Conservation (phyloP, 805 yeast genomes). For the Candida hungchunana region DNA sequence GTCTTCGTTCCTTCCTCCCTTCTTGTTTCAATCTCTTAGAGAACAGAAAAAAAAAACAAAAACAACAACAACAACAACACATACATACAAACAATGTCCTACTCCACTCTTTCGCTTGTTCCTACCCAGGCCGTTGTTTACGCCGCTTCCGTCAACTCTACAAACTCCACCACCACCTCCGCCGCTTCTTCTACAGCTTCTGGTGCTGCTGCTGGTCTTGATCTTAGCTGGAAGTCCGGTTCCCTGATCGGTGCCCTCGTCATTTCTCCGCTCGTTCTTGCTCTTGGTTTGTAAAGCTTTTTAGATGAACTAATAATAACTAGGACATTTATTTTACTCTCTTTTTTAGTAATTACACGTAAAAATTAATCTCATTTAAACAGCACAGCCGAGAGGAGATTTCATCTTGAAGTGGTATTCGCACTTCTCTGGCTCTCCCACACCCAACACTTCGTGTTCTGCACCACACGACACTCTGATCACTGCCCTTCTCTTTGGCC, state of each 20-base stretch:
- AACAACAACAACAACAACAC: too few species aligned
- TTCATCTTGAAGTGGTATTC: slow-evolving; percentile 53
- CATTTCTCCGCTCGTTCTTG: slow-evolving; percentile 33
- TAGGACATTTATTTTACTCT: too few species aligned
- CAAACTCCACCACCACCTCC: slow-evolving; percentile 18
- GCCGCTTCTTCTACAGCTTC: slow-evolving; percentile 24
- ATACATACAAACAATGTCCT: slow-evolving; percentile 2
- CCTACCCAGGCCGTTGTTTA: slow-evolving; percentile 26
- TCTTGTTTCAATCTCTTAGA: not conserved
- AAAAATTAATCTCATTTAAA: too few species aligned
- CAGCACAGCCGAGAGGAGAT: slow-evolving; percentile 38
- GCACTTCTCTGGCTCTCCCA: slow-evolving; percentile 88
- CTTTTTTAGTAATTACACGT: too few species aligned
- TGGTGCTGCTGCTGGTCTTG: slow-evolving; percentile 31
- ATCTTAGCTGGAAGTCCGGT: slow-evolving; percentile 39
- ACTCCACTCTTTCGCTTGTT: slow-evolving; percentile 24
- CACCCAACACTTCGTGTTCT: slow-evolving; percentile 49
- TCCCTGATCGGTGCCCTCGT: slow-evolving; percentile 34
- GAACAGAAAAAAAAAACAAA: too few species aligned
- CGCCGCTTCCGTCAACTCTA: slow-evolving; percentile 11
- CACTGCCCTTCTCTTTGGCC: slow-evolving; percentile 72
- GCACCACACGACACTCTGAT: slow-evolving; percentile 68
- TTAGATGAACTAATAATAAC: too few species aligned
- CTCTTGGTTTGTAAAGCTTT: slow-evolving; percentile 28
- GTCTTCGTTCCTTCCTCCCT: not conserved